A percentile compares a stretch with the other conserved stretches of the same genome.
Evolutionary conservation across 495 filamentous ascomycete genomes (phyloP).

Genomic region (Glarea lozoyensis): DNA sequence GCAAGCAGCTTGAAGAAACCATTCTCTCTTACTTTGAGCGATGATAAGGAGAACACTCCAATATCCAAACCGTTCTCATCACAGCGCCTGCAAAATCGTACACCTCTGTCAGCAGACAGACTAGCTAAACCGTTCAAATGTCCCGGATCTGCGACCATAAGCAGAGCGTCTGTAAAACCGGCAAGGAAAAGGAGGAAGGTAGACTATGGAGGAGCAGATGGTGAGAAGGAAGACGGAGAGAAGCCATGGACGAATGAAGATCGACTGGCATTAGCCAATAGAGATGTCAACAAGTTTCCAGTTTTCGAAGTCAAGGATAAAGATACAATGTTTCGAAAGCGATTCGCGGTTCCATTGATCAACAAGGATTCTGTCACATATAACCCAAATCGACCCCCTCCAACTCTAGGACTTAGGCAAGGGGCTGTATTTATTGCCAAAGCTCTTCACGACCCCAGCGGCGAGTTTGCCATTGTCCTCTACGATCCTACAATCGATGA

Average conservation of each 20-base stretch:
- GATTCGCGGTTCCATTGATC: slow-evolving; percentile 79
- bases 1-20: slow-evolving; percentile 70
- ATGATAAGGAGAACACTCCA: slow-evolving; percentile 22
- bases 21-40: slow-evolving; percentile 43
- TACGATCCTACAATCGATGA: slow-evolving; percentile 94
- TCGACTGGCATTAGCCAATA: slow-evolving; percentile 72
- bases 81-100: slow-evolving; percentile 15
- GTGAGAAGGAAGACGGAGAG: slow-evolving; percentile 56
- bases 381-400: slow-evolving; percentile 69
- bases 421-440: slow-evolving; percentile 82
- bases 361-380: slow-evolving; percentile 69
- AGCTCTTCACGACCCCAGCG: slow-evolving; percentile 87
- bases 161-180: slow-evolving; percentile 70
- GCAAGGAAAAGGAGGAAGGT: slow-evolving; percentile 81
- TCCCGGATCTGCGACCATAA: slow-evolving; percentile 67
- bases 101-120: slow-evolving; percentile 50
- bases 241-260: slow-evolving; percentile 86
- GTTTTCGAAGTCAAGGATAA: slow-evolving; percentile 89
- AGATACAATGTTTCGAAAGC: slow-evolving; percentile 64
- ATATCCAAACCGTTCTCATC: background rate
- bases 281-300: slow-evolving; percentile 83
- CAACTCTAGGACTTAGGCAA: slow-evolving; percentile 75
- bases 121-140: slow-evolving; percentile 89
- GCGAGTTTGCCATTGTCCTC: slow-evolving; percentile 93
- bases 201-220: slow-evolving; percentile 80